Conservation (phyloP, 257 asterid species). For the Nicotiana tabacum region DNA sequence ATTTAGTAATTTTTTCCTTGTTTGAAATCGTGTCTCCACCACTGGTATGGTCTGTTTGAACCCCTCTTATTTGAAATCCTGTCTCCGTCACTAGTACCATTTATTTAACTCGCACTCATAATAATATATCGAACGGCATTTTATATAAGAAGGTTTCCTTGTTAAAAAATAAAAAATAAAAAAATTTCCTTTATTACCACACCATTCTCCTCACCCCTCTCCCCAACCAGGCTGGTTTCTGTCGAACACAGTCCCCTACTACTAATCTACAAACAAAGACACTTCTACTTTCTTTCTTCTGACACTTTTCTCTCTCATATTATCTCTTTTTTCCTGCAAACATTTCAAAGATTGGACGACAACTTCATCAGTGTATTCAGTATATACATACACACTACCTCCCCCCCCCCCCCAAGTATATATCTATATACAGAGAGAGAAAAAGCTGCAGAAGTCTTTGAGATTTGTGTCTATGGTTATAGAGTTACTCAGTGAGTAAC, state of each 20-base stretch:
- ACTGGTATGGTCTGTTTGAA: no score
- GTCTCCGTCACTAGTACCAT: no score
- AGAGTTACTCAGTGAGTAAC: not conserved
- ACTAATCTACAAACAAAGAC: not conserved
- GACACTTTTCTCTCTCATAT: slow-evolving; percentile 32
- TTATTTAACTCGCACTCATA: no score
- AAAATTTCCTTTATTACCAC: not conserved
- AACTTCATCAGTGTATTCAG: slow-evolving; percentile 51
- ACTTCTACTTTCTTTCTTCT: slow-evolving; percentile 4
- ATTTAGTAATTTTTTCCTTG: no score
- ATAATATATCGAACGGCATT: no score
- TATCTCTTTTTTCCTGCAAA: slow-evolving; percentile 26
- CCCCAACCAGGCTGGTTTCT: slow-evolving; percentile 30
- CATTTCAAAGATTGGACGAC: slow-evolving; percentile 48
- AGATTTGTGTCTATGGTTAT: slow-evolving; percentile 33
- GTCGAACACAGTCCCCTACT: slow-evolving; percentile 30
- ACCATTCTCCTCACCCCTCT: not conserved
- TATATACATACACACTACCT: not conserved
- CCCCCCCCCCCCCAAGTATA: not conserved
- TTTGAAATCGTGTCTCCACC: no score
- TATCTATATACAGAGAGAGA: not conserved
- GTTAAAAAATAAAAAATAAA: no score
- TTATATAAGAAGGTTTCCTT: no score
- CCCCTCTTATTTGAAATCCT: no score
- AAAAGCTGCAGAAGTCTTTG: slow-evolving; percentile 27